A percentile compares a stretch with the other conserved stretches of the same genome.
These are phyloP conservation scores for Ulvella scutata DNA, from an alignment of 139 green algal species.

Conservation along the genomic window DNA sequence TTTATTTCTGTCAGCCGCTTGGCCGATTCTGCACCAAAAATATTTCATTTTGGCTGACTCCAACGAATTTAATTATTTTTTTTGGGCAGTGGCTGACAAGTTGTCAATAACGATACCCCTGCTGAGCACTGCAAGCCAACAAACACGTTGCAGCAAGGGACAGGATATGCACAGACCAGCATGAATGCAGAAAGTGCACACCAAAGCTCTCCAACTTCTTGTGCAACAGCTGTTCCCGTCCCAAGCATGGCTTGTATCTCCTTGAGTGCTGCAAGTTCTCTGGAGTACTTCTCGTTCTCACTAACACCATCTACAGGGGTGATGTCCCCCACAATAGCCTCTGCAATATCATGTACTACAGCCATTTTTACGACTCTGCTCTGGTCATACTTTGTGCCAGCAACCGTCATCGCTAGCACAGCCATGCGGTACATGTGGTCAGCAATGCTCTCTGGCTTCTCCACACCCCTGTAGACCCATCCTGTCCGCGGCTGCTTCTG, in stretches of 20 bases:
- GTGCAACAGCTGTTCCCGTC: slow-evolving; percentile 18
- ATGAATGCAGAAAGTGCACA: background rate
- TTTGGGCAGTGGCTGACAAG: no score
- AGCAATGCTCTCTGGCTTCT: slow-evolving; percentile 71
- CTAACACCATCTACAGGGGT: slow-evolving; percentile 61
- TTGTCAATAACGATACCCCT: no score
- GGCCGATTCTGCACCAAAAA: no score
- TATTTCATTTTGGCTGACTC: no score
- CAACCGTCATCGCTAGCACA: slow-evolving; percentile 68
- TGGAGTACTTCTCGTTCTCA: slow-evolving; percentile 59
- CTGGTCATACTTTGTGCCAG: background rate
- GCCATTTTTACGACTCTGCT: slow-evolving; percentile 73
- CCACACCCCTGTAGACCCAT: slow-evolving; percentile 63
- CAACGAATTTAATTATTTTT: no score
- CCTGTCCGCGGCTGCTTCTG: slow-evolving; percentile 39
- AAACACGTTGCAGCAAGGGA: no score
- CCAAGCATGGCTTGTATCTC: slow-evolving; percentile 59
- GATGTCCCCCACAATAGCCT: slow-evolving; percentile 90
- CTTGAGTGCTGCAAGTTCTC: slow-evolving; percentile 57
- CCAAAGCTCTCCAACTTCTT: slow-evolving; percentile 65
- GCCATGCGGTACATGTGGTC: slow-evolving; percentile 94
- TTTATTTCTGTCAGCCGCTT: no score
- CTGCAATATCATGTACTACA: slow-evolving; percentile 84
- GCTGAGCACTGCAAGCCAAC: no score
- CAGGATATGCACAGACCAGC: background rate